Percentiles rank a stretch among this genome's conserved stretches.
These are phyloP conservation scores for Anthracocystis panici-leucophaei DNA, from an alignment of 1,284 basidiomycete species.

Conservation along the genomic window DNA sequence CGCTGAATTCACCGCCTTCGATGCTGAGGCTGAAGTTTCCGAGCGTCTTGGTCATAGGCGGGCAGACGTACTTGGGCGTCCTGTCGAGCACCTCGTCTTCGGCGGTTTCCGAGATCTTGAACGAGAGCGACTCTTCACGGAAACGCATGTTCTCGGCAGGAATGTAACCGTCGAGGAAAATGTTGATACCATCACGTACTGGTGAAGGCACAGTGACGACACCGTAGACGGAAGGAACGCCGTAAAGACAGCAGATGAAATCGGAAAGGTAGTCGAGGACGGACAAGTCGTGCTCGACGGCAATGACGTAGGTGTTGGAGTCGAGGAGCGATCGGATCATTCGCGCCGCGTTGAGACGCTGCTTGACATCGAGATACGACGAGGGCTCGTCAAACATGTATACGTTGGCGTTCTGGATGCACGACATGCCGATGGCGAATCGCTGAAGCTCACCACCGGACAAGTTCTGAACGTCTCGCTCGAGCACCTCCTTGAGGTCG, in stretches of 20 bases:
- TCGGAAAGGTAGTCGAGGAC: constrained; percentile 69
- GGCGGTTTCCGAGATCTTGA: constrained; percentile 69
- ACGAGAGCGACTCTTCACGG: constrained; percentile 67
- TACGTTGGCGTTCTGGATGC: constrained; percentile 68
- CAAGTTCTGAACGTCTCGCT: constrained; percentile 66
- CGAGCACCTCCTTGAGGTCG: constrained; percentile 65
- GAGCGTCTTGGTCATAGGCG: constrained; percentile 68
- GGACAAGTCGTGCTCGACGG: constrained; percentile 69
- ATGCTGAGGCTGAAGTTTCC: constrained; percentile 67
- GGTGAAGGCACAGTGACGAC: constrained; percentile 68
- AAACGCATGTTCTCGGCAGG: constrained; percentile 70
- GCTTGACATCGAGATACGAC: constrained; percentile 69
- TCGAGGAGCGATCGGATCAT: constrained; percentile 68
- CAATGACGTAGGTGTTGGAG: constrained; percentile 68
- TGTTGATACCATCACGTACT: constrained; percentile 69
- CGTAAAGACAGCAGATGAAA: constrained; percentile 70
- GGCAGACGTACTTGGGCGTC: constrained; percentile 61
- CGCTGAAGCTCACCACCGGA: constrained; percentile 69
- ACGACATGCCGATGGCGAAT: constrained; percentile 69
- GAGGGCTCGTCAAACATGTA: constrained; percentile 70
- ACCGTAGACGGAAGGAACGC: constrained; percentile 68
- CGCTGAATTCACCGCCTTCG: constrained; percentile 66
- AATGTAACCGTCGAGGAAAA: constrained; percentile 69
- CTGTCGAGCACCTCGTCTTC: constrained; percentile 65
- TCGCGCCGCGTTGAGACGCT: constrained; percentile 68